Evolutionary conservation across 2,329 filamentous ascomycete genomes (phyloP).

Genomic region (Aureobasidium sp.): DNA sequence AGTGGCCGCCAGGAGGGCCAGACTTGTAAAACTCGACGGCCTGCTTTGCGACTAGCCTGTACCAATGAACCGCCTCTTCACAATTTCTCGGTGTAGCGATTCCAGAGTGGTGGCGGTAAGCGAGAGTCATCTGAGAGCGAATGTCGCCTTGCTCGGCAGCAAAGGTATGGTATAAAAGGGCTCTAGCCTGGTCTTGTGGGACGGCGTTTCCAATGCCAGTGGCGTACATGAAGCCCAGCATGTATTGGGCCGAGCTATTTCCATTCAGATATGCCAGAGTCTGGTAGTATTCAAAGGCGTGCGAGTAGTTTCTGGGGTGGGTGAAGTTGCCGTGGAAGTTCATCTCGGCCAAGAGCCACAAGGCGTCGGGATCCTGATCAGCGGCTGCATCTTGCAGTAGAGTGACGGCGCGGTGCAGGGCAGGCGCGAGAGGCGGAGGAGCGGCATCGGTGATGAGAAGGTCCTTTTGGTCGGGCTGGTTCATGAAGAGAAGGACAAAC

Average conservation of each 20-base stretch:
- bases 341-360: slow-evolving; percentile 85
- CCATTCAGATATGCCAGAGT: slow-evolving; percentile 68
- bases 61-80: slow-evolving; percentile 76
- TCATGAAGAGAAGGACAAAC: slow-evolving; percentile 60
- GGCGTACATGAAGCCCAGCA: slow-evolving; percentile 92
- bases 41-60: slow-evolving; percentile 90
- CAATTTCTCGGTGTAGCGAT: slow-evolving; percentile 83
- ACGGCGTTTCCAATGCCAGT: slow-evolving; percentile 81
- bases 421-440: slow-evolving; percentile 41
- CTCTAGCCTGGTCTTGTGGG: slow-evolving; percentile 79
- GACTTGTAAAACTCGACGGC: slow-evolving; percentile 81
- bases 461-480: slow-evolving; percentile 47
- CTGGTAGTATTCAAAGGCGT: slow-evolving; percentile 75
- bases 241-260: slow-evolving; percentile 89
- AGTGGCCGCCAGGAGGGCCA: slow-evolving; percentile 81
- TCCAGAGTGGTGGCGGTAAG: slow-evolving; percentile 75
- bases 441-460: slow-evolving; percentile 32
- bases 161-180: slow-evolving; percentile 89
- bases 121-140: slow-evolving; percentile 87
- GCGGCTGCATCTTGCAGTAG: slow-evolving; percentile 54
- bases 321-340: slow-evolving; percentile 96
- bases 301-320: slow-evolving; percentile 71
- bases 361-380: slow-evolving; percentile 65
- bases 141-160: slow-evolving; percentile 78
- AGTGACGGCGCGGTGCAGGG: slow-evolving; percentile 51